Evolutionary conservation across 371 early-diverging fungal species (phyloP).

Genomic region (Rhizomucor pusillus): DNA sequence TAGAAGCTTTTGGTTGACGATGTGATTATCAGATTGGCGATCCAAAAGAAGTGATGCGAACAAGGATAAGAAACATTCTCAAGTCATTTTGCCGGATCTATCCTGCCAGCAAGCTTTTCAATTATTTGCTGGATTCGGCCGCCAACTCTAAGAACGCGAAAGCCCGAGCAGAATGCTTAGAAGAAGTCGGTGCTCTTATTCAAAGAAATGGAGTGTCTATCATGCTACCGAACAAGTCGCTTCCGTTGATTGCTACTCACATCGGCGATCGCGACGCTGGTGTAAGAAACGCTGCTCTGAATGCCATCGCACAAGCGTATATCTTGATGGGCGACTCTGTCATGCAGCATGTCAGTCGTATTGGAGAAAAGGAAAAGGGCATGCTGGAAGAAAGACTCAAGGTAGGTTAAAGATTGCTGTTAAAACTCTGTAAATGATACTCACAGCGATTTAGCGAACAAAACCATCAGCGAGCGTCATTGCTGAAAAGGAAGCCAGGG

Average conservation of each 20-base stretch:
- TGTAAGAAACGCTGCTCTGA: constrained; percentile 78
- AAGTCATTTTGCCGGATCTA: constrained; percentile 66
- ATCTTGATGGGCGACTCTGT: constrained; percentile 70
- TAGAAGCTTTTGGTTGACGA: no score
- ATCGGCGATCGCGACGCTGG: constrained; percentile 81
- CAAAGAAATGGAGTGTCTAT: constrained; percentile 74
- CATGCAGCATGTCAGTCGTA: constrained; percentile 67
- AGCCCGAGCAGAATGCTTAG: constrained; percentile 81
- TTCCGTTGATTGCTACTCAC: constrained; percentile 73
- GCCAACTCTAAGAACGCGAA: constrained; percentile 79
- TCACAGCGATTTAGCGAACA: constrained; percentile 20
- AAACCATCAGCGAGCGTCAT: constrained; percentile 41
- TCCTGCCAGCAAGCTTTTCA: constrained; percentile 78
- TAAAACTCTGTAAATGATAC: no score
- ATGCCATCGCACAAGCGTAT: constrained; percentile 71
- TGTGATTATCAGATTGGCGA: constrained; percentile 60
- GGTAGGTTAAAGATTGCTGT: constrained; percentile 24
- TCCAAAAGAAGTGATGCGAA: constrained; percentile 77
- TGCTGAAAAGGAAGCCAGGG: constrained; percentile 29
- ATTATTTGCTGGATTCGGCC: constrained; percentile 63
- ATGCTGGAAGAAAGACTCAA: constrained; percentile 79
- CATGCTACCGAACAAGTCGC: constrained; percentile 62
- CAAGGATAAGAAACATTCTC: constrained; percentile 64
- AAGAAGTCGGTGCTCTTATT: constrained; percentile 73
- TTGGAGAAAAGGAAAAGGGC: constrained; percentile 77